These are phyloP conservation scores for Heterobasidion occidentale DNA, from an alignment of 1,284 basidiomycete genomes.

Conservation along the genomic window DNA sequence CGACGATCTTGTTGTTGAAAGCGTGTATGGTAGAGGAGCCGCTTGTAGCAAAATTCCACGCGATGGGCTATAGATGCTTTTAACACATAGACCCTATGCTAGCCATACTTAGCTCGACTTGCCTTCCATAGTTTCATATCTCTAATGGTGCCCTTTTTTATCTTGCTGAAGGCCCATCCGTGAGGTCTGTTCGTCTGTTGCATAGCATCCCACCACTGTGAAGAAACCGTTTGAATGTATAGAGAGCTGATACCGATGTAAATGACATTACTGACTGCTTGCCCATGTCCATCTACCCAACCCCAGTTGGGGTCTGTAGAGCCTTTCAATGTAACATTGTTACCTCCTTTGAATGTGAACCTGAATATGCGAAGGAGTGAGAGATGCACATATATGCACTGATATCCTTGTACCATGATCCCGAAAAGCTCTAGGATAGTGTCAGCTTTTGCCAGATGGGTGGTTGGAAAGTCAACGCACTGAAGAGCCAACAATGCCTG, in stretches of 20 bases:
- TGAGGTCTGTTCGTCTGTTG: conserved; percentile 49
- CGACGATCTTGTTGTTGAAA: conserved; percentile 47
- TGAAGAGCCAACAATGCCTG: conserved; percentile 19
- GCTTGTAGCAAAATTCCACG: conserved; percentile 48
- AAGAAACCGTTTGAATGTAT: background rate
- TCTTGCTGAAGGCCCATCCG: conserved; percentile 44
- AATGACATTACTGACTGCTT: conserved; percentile 30
- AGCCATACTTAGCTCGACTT: background rate
- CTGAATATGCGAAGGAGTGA: conserved; percentile 15
- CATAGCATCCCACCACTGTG: conserved; percentile 52
- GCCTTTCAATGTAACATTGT: conserved; percentile 50
- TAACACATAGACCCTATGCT: background rate
- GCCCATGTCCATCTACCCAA: conserved; percentile 55
- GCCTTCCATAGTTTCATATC: conserved; percentile 59
- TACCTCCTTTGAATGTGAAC: conserved; percentile 46
- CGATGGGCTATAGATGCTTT: conserved; percentile 34
- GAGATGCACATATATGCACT: background rate
- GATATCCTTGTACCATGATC: conserved; percentile 31
- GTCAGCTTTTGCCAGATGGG: background rate
- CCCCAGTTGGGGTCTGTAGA: conserved; percentile 47
- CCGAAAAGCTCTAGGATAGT: conserved; percentile 31
- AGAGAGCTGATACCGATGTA: background rate
- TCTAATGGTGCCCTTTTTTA: conserved; percentile 43
- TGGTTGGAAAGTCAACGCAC: conserved; percentile 20
- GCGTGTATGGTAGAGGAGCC: conserved; percentile 41